These are phyloP conservation scores for Fusarium austroafricanum DNA, from an alignment of 2,329 filamentous ascomycete genomes.

Conservation along the genomic window DNA sequence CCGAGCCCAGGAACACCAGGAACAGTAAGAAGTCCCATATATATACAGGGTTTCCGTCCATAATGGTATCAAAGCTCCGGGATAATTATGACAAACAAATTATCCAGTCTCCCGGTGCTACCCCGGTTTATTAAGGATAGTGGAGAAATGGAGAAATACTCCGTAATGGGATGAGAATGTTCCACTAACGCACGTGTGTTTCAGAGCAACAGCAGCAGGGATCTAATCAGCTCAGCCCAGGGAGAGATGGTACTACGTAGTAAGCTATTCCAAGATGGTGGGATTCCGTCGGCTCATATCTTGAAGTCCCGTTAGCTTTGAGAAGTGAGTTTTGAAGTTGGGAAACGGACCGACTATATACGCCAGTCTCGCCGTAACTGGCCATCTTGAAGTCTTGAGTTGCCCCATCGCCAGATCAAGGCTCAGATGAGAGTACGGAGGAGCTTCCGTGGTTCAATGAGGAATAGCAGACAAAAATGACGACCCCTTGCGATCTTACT, in stretches of 20 bases:
- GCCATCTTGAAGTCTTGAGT: neutral
- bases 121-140: neutral
- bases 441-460: conserved; percentile 10
- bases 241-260: neutral
- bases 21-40: neutral
- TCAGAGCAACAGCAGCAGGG: neutral
- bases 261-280: neutral
- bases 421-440: conserved; percentile 4
- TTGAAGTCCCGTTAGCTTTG: neutral
- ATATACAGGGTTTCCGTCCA: neutral
- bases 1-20: neutral
- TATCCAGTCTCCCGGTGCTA: neutral
- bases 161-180: neutral
- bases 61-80: neutral
- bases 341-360: conserved; percentile 18
- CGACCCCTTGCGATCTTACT: neutral
- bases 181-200: neutral
- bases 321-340: neutral
- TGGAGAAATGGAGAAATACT: neutral
- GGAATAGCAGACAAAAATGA: neutral
- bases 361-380: neutral
- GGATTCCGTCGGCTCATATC: conserved; percentile 9
- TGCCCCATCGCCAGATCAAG: neutral
- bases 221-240: neutral
- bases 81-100: neutral